Evolutionary conservation across 2,329 filamentous ascomycete species (phyloP).

Genomic region (Beauveria bassiana): DNA sequence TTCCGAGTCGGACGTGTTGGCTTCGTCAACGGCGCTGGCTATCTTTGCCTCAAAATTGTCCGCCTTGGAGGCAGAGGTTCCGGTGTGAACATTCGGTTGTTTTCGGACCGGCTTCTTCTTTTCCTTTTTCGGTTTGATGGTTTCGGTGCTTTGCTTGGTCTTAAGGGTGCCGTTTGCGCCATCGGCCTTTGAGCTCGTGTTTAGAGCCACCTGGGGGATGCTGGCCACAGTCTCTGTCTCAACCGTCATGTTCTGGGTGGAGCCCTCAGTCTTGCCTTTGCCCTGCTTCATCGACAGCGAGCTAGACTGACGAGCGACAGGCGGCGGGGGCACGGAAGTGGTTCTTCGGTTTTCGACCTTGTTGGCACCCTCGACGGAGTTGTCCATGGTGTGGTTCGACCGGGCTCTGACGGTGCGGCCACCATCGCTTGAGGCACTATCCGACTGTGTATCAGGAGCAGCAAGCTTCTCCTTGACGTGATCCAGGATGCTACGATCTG

Average conservation of each 20-base stretch:
- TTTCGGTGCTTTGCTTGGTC: constrained; percentile 87
- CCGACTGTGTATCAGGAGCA: constrained; percentile 33
- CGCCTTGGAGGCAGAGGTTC: constrained; percentile 87
- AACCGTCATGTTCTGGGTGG: constrained; percentile 86
- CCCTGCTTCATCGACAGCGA: constrained; percentile 43
- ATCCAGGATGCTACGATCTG: constrained; percentile 37
- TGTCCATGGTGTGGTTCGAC: constrained; percentile 44
- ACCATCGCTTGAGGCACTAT: constrained; percentile 30
- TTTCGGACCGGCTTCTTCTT: constrained; percentile 76
- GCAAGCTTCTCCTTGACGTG: constrained; percentile 43
- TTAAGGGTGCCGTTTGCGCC: constrained; percentile 67
- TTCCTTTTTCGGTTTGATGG: constrained; percentile 88
- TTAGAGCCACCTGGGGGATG: constrained; percentile 74
- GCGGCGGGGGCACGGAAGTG: constrained; percentile 40
- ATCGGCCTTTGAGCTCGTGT: constrained; percentile 54
- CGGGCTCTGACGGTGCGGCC: constrained; percentile 38
- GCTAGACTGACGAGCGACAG: constrained; percentile 59
- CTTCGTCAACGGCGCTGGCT: constrained; percentile 90
- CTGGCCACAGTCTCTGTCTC: constrained; percentile 95
- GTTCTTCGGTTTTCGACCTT: constrained; percentile 34
- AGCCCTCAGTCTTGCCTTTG: constrained; percentile 69
- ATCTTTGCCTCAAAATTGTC: constrained; percentile 98
- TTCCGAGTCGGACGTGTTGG: constrained; percentile 92
- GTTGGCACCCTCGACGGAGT: constrained; percentile 58
- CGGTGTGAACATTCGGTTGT: constrained; percentile 59